These are phyloP conservation scores for Tephrocybe rancida DNA, from an alignment of 768 basidiomycete genomes.

Conservation along the genomic window DNA sequence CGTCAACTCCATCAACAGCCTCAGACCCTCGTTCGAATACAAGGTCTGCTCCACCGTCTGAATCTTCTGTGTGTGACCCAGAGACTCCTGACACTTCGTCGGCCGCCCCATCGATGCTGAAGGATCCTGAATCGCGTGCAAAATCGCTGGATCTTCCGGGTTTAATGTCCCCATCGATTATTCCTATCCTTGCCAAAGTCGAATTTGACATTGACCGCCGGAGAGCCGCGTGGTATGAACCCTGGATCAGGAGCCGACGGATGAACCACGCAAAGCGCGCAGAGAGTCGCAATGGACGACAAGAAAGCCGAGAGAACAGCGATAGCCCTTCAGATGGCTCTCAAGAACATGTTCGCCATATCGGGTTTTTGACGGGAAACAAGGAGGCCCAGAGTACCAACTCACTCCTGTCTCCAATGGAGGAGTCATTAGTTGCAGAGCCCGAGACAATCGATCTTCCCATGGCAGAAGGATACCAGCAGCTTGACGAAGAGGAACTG, in stretches of 20 bases:
- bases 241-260: constrained; percentile 72
- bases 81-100: constrained; percentile 60
- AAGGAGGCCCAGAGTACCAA: constrained; percentile 43
- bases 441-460: background rate
- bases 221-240: constrained; percentile 84
- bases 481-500: constrained; percentile 29
- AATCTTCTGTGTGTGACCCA: constrained; percentile 44
- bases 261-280: constrained; percentile 61
- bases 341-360: constrained; percentile 35
- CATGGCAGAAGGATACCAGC: constrained; percentile 31
- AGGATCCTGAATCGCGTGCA: constrained; percentile 37
- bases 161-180: constrained; percentile 60
- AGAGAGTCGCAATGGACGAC: constrained; percentile 38
- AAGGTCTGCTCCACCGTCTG: constrained; percentile 52
- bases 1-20: constrained; percentile 55
- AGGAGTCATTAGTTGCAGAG: constrained; percentile 6
- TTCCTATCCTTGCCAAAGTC: constrained; percentile 89
- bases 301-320: constrained; percentile 20
- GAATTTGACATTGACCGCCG: constrained; percentile 91
- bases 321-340: constrained; percentile 22
- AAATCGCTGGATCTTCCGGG: constrained; percentile 68
- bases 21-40: constrained; percentile 50
- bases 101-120: constrained; percentile 26
- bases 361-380: constrained; percentile 55
- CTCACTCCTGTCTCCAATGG: constrained; percentile 21